A percentile compares a stretch with the other conserved stretches of the same genome.
phyloP scores from a whole-genome alignment of 73 alveolate genomes.

The Paramecium octaurelia region DNA sequence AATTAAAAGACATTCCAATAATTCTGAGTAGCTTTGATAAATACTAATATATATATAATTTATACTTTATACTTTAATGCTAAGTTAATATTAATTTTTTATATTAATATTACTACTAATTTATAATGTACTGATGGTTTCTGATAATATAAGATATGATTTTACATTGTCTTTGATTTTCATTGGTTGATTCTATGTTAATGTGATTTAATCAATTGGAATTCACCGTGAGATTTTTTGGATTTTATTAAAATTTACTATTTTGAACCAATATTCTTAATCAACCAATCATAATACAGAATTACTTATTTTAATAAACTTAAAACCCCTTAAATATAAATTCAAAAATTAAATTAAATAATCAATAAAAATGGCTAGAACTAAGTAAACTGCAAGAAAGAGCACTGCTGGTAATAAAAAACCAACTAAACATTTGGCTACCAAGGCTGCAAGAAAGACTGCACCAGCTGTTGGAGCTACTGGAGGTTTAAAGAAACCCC shows the following conservation, averaged over 20 bases:
- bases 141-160: background rate
- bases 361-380: constrained; percentile 69
- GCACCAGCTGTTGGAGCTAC: constrained; percentile 74
- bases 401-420: constrained; percentile 75
- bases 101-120: background rate
- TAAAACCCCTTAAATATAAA: background rate
- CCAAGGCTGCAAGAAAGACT: constrained; percentile 88
- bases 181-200: background rate
- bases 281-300: constrained; percentile 19
- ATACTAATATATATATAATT: background rate
- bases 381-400: constrained; percentile 74
- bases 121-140: background rate
- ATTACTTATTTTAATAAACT: background rate
- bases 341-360: constrained; percentile 12
- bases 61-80: background rate
- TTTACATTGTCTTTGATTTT: background rate
- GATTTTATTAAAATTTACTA: background rate
- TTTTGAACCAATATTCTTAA: background rate
- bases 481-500: constrained; percentile 83
- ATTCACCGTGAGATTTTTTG: background rate
- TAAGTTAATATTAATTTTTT: background rate
- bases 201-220: background rate
- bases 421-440: constrained; percentile 78
- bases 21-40: background rate
- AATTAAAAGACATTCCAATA: background rate